A percentile compares a stretch with the other conserved stretches of the same genome.
Evolutionary conservation across 305 asterid species (phyloP).

Genomic region (Solanum aculeatissimum): DNA sequence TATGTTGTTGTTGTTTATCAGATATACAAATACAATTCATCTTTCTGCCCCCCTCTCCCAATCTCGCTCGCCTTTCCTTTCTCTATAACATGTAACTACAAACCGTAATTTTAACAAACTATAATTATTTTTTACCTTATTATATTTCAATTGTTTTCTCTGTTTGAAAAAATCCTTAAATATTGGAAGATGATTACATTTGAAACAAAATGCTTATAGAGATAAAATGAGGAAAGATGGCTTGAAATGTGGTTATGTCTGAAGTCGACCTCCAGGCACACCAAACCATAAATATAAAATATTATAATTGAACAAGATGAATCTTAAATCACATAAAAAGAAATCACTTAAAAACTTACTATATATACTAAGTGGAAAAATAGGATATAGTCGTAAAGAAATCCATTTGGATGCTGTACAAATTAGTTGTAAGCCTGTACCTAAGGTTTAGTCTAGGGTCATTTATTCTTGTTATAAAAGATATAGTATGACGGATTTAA

Average conservation of each 20-base stretch:
- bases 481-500: too few species aligned
- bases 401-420: neutral
- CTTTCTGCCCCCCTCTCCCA: too few species aligned
- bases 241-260: neutral
- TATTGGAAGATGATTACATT: neutral
- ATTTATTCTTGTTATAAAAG: neutral
- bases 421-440: neutral
- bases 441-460: neutral
- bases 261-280: neutral
- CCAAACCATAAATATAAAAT: neutral
- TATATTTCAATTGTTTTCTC: too few species aligned
- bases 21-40: too few species aligned
- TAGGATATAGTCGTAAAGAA: neutral
- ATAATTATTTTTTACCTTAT: too few species aligned
- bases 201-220: neutral
- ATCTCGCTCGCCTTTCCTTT: too few species aligned
- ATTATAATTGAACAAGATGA: neutral
- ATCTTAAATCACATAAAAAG: neutral
- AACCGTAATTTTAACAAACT: too few species aligned
- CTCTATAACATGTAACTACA: too few species aligned
- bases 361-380: neutral
- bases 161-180: too few species aligned
- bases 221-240: neutral
- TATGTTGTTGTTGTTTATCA: too few species aligned
- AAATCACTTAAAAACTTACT: neutral